Base-by-base conservation (phyloP, 495 filamentous ascomycete genomes). In the Neohortaea acidophila region DNA sequence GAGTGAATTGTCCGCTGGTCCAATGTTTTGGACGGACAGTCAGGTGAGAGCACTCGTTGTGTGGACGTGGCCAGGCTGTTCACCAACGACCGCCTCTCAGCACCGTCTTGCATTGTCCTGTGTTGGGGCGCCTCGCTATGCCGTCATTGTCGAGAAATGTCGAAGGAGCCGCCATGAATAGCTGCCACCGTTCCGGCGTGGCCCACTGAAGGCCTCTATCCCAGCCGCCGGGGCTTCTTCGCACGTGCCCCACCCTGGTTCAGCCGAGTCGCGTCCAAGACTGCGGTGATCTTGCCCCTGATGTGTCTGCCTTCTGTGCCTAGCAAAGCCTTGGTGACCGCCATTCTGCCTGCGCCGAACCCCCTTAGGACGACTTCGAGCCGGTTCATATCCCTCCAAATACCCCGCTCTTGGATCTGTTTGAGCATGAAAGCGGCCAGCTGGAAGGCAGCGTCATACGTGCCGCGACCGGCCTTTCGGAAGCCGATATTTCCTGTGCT, bases 171-270 rank as follows among this genome's bases (percentile, higher is more conserved):
- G n/a, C n/a, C n/a, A n/a, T n/a, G n/a, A n/a, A n/a, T n/a, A n/a
- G n/a, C n/a, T n/a, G n/a, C n/a, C n/a, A n/a, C n/a, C n/a, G n/a
- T n/a, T n/a, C n/a, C n/a, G n/a, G n/a, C n/a, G n/a, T n/a, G n/a
- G 24, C 24, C 7, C 24, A 27, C 24, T n/a, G 30, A 9, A 6
- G 7, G 7, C 15, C 33, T 46, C 43, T n/a, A 85, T 65, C 83
- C 79, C 63, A 94, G 61, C 65, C 89, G 75, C 55, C 84, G 84
- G 26, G 72, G 72, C 51, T 72, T 80, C 54, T 64, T 66, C 64
- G 81, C 84, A 58, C 86, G 80, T 43, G 83, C 84, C 52, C 89
- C 91, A 62, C 91, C 89, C 64, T 94, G 92, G 62, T 96, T 97
- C 54, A 96, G 55, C 52, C 81, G 76, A 32, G 84, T 93, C 23